Evolutionary conservation across 1,139 yeast species (phyloP).

Genomic region (Magnusiomyces suaveolens): DNA sequence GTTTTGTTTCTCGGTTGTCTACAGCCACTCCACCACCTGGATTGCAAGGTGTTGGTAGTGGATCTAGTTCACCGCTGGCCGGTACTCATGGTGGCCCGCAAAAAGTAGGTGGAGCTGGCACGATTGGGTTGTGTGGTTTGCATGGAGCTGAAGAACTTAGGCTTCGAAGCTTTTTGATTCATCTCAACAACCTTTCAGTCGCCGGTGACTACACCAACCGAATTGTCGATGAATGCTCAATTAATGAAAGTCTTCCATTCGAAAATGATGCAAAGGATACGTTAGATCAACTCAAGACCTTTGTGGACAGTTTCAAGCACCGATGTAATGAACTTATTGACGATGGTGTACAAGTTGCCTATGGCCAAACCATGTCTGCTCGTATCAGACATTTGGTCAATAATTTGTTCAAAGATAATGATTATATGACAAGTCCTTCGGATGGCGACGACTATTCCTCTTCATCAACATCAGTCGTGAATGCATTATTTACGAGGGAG

Average conservation of each 20-base stretch:
- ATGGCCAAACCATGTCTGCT: conserved; percentile 47
- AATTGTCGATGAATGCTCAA: conserved; percentile 35
- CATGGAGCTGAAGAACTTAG: conserved; percentile 33
- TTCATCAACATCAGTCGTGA: conserved; percentile 20
- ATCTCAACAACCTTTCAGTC: conserved; percentile 52
- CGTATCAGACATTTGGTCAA: conserved; percentile 42
- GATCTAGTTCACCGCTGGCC: conserved; percentile 1
- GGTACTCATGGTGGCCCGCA: background rate
- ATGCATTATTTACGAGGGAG: conserved; percentile 39
- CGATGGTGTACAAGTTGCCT: conserved; percentile 48
- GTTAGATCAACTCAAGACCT: conserved; percentile 33
- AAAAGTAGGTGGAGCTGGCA: conserved; percentile 1
- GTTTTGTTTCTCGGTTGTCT: conserved; percentile 16
- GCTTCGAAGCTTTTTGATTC: conserved; percentile 41
- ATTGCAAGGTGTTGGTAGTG: background rate
- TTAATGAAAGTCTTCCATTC: conserved; percentile 43
- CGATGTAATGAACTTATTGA: conserved; percentile 41
- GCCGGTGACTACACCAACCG: conserved; percentile 48
- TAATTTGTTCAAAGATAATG: conserved; percentile 47
- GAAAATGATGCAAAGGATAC: conserved; percentile 43
- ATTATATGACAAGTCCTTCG: conserved; percentile 35
- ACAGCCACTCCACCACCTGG: conserved; percentile 16
- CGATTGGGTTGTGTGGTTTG: conserved; percentile 19
- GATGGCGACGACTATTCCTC: conserved; percentile 19
- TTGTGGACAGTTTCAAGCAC: conserved; percentile 31